These are phyloP conservation scores for Mollisia scopiformis DNA, from an alignment of 2,329 filamentous ascomycete genomes.

Conservation along the genomic window DNA sequence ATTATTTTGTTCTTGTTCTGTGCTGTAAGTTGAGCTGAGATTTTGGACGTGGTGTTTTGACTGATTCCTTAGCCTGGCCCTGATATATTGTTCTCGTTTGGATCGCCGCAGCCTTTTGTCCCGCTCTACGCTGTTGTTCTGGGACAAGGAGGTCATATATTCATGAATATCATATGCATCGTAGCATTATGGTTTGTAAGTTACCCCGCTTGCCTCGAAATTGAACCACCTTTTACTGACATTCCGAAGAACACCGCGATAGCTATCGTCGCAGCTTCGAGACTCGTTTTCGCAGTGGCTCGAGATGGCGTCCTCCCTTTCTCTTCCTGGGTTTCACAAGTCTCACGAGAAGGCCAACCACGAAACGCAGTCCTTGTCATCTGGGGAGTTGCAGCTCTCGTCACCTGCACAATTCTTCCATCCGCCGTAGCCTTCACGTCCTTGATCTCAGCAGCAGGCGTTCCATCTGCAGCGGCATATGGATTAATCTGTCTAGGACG, in stretches of 20 bases:
- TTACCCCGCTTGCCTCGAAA: slow-evolving; percentile 10
- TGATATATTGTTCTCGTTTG: slow-evolving; percentile 54
- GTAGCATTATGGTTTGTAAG: slow-evolving; percentile 53
- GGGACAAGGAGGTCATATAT: slow-evolving; percentile 58
- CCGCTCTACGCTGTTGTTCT: slow-evolving; percentile 59
- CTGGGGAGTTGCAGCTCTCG: slow-evolving; percentile 53
- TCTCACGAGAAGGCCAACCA: slow-evolving; percentile 55
- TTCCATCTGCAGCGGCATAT: slow-evolving; percentile 54
- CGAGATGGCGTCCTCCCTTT: slow-evolving; percentile 62
- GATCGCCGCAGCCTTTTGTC: slow-evolving; percentile 60
- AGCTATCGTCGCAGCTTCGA: slow-evolving; percentile 59
- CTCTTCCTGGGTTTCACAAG: slow-evolving; percentile 58
- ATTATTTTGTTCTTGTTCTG: slow-evolving; percentile 65
- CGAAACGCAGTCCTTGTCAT: slow-evolving; percentile 63
- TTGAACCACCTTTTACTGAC: background rate
- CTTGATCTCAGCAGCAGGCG: slow-evolving; percentile 54
- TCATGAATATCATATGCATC: slow-evolving; percentile 63
- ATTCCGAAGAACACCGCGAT: slow-evolving; percentile 56
- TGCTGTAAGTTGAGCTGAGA: slow-evolving; percentile 41
- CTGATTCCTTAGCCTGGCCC: slow-evolving; percentile 47
- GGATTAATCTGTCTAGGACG: slow-evolving; percentile 53
- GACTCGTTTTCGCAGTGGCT: slow-evolving; percentile 63
- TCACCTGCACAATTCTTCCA: slow-evolving; percentile 62
- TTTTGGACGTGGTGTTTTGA: slow-evolving; percentile 9
- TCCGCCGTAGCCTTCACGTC: slow-evolving; percentile 57